Percentiles rank a stretch among this genome's conserved stretches.
phyloP scores from a whole-genome alignment of 441 rosid genomes.

The Brassica balearica region DNA sequence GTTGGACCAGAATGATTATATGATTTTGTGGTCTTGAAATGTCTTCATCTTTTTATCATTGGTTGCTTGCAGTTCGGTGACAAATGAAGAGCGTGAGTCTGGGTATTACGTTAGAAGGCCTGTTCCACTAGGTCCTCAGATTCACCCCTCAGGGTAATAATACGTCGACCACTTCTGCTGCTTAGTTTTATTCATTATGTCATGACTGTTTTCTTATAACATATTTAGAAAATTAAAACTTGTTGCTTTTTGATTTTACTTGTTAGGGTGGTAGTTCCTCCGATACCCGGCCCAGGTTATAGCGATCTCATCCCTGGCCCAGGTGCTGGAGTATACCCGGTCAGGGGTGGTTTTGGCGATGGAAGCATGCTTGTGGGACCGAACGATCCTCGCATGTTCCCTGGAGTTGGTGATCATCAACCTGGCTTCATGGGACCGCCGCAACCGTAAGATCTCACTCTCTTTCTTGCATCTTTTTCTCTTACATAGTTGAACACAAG shows the following conservation, averaged over 20 bases:
- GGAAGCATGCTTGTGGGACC: conserved; percentile 90
- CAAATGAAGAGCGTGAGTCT: conserved; percentile 47
- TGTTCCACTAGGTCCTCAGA: conserved; percentile 55
- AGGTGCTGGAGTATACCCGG: conserved; percentile 80
- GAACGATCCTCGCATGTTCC: conserved; percentile 69
- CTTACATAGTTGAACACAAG: background rate
- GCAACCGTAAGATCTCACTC: conserved; percentile 54
- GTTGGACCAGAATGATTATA: background rate
- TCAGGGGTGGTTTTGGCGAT: conserved; percentile 61
- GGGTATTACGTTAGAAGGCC: conserved; percentile 31
- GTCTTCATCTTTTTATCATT: conserved; percentile 17
- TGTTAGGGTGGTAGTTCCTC: conserved; percentile 65
- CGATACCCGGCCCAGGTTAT: conserved; percentile 52
- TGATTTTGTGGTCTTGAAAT: background rate
- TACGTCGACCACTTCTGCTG: conserved; percentile 23
- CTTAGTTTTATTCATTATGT: conserved; percentile 2
- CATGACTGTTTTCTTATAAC: background rate
- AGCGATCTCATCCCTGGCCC: conserved; percentile 74
- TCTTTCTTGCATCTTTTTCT: conserved; percentile 25
- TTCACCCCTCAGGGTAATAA: conserved; percentile 68
- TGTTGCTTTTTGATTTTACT: conserved; percentile 16
- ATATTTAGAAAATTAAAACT: background rate
- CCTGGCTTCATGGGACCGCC: conserved; percentile 53
- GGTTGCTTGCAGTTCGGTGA: conserved; percentile 54
- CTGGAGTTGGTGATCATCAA: conserved; percentile 50